Evolutionary conservation across 83 land plant species (phyloP).

Genomic region (Thuja plicata): DNA sequence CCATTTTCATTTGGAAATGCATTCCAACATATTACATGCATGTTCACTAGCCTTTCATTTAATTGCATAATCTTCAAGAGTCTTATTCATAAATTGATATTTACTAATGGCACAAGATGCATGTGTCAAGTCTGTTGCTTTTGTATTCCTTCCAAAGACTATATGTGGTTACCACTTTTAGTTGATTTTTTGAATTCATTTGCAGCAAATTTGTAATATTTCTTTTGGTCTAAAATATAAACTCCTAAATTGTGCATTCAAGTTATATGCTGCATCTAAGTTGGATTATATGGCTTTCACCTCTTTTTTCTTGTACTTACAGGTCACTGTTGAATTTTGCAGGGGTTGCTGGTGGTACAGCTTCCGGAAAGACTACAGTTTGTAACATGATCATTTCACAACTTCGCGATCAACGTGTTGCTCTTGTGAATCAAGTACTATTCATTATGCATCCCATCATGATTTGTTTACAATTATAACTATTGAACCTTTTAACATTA

Average conservation of each 20-base stretch:
- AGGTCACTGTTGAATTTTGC: slow-evolving; percentile 1
- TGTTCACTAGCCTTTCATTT: neutral
- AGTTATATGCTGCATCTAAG: neutral
- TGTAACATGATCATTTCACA: slow-evolving; percentile 63
- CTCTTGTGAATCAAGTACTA: slow-evolving; percentile 49
- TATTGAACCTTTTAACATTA: neutral
- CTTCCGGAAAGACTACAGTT: slow-evolving; percentile 62
- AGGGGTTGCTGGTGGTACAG: slow-evolving; percentile 60
- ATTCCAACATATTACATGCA: neutral
- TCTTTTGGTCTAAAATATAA: neutral
- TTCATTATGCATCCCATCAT: neutral
- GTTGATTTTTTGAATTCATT: neutral
- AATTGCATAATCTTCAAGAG: neutral
- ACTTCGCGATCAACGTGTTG: slow-evolving; percentile 59
- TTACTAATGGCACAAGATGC: neutral
- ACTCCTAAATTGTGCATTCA: neutral
- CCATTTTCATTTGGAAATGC: neutral
- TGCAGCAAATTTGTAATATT: neutral
- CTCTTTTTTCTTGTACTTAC: neutral
- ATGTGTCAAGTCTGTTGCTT: neutral
- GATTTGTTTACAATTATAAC: neutral
- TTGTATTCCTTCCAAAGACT: neutral
- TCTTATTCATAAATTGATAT: neutral
- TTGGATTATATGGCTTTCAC: neutral
- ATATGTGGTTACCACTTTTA: neutral